Evolutionary conservation across 192 early-diverging fungal genomes (phyloP).

Genomic region (Backusella tarrabulga): DNA sequence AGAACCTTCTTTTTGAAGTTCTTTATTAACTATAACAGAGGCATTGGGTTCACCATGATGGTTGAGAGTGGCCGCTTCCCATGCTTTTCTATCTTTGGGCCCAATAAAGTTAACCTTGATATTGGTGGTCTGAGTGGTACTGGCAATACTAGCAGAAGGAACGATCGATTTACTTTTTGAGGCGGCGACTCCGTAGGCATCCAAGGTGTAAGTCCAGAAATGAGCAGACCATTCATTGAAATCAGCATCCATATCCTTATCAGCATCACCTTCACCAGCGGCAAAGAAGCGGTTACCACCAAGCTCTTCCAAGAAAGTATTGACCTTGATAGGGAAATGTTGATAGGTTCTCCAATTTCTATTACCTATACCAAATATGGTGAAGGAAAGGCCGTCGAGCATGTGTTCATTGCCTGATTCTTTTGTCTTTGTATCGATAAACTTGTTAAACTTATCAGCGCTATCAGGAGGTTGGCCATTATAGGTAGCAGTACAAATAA

Average conservation of each 20-base stretch:
- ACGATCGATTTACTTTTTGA: slow-evolving; percentile 7
- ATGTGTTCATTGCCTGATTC: slow-evolving; percentile 13
- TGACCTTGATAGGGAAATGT: slow-evolving; percentile 47
- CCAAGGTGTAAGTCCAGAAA: slow-evolving; percentile 25
- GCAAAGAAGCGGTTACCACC: slow-evolving; percentile 42
- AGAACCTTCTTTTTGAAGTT: slow-evolving; percentile 39
- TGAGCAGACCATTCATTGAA: slow-evolving; percentile 28
- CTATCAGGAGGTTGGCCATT: slow-evolving; percentile 52
- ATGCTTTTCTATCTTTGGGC: slow-evolving; percentile 4
- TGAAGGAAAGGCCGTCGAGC: slow-evolving; percentile 40
- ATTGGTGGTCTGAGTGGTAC: background rate
- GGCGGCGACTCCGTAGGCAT: slow-evolving; percentile 12
- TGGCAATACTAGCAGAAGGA: slow-evolving; percentile 1
- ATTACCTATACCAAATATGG: slow-evolving; percentile 62
- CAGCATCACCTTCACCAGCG: slow-evolving; percentile 47
- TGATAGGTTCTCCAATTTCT: slow-evolving; percentile 57
- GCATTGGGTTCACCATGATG: slow-evolving; percentile 22
- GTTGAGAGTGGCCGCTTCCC: slow-evolving; percentile 4
- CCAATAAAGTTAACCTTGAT: slow-evolving; percentile 18
- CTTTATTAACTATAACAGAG: slow-evolving; percentile 26
- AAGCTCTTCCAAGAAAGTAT: slow-evolving; percentile 39
- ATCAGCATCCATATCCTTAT: slow-evolving; percentile 39
- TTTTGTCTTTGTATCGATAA: slow-evolving; percentile 17
- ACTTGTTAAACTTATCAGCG: slow-evolving; percentile 42
- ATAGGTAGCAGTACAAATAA: slow-evolving; percentile 32